A percentile compares a stretch with the other conserved stretches of the same genome.
These are phyloP conservation scores for Guadua angustifolia DNA, from an alignment of 176 grass and related monocot species.

Conservation along the genomic window DNA sequence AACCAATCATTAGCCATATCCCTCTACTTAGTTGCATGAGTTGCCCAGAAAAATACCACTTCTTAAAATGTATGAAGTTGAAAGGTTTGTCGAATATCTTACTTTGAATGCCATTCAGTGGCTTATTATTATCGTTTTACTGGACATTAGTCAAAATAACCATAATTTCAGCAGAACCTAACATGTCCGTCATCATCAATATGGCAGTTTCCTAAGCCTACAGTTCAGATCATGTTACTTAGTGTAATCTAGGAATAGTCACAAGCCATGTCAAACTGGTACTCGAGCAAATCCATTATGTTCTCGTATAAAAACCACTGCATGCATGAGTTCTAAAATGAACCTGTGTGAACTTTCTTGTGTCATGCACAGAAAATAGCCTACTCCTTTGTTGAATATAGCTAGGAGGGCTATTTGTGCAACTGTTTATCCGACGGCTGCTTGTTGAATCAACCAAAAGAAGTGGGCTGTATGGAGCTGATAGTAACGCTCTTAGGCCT, in stretches of 20 bases:
- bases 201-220: not conserved
- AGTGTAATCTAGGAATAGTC: conserved; percentile 26
- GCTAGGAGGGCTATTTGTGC: conserved; percentile 78
- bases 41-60: not conserved
- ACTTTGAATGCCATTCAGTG: conserved; percentile 6
- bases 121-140: not conserved
- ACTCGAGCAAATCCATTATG: not conserved
- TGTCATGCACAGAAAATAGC: conserved; percentile 55
- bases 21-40: not conserved
- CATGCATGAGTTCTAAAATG: conserved; percentile 37
- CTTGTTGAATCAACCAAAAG: conserved; percentile 65
- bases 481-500: conserved; percentile 69
- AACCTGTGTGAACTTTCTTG: conserved; percentile 80
- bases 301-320: conserved; percentile 19
- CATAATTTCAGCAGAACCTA: conserved; percentile 25
- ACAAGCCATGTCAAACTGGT: not conserved
- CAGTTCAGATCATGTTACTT: conserved; percentile 13
- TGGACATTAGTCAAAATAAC: not conserved
- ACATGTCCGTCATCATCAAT: not conserved
- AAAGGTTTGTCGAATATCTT: not conserved
- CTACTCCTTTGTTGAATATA: conserved; percentile 70
- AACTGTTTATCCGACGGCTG: conserved; percentile 65
- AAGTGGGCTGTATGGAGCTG: conserved; percentile 56
- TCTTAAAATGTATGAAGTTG: not conserved
- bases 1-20: not conserved